These are phyloP conservation scores for Rhizophagus sp. DNA, from an alignment of 192 early-diverging fungal species.

Conservation along the genomic window DNA sequence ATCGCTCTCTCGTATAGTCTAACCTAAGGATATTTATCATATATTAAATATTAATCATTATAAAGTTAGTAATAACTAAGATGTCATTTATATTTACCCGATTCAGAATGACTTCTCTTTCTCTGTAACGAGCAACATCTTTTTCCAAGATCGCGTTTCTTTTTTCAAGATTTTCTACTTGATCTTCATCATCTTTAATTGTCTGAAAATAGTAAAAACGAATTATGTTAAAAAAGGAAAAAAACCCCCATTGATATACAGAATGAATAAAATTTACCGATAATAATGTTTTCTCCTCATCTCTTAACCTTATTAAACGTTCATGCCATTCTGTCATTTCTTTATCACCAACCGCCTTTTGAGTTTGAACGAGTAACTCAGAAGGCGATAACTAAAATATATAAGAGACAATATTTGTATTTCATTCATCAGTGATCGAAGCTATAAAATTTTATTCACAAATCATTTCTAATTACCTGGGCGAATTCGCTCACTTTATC, in stretches of 20 bases:
- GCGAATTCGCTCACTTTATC: conserved; percentile 94
- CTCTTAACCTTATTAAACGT: conserved; percentile 58
- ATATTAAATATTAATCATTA: not conserved
- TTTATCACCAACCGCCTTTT: conserved; percentile 74
- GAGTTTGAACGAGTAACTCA: conserved; percentile 80
- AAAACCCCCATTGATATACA: not conserved
- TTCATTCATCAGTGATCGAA: too few species aligned
- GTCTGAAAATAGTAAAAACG: not conserved
- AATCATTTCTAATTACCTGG: conserved; percentile 46
- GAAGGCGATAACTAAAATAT: conserved; percentile 78
- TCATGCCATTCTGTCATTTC: conserved; percentile 68
- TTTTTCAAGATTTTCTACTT: conserved; percentile 64
- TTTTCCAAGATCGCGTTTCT: conserved; percentile 72
- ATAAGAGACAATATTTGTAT: not conserved
- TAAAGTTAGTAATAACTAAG: not conserved
- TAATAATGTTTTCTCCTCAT: conserved; percentile 51
- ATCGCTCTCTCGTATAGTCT: conserved; percentile 62
- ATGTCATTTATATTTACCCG: conserved; percentile 27
- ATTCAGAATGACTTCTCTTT: conserved; percentile 66
- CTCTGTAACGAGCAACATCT: conserved; percentile 74
- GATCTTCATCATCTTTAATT: conserved; percentile 48
- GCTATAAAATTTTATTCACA: not conserved
- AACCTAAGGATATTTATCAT: conserved; percentile 41
- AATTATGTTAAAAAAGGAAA: not conserved
- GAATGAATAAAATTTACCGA: conserved; percentile 31